phyloP scores from a whole-genome alignment of 1,139 yeast species.

The Blastobotrys malaysiensis region DNA sequence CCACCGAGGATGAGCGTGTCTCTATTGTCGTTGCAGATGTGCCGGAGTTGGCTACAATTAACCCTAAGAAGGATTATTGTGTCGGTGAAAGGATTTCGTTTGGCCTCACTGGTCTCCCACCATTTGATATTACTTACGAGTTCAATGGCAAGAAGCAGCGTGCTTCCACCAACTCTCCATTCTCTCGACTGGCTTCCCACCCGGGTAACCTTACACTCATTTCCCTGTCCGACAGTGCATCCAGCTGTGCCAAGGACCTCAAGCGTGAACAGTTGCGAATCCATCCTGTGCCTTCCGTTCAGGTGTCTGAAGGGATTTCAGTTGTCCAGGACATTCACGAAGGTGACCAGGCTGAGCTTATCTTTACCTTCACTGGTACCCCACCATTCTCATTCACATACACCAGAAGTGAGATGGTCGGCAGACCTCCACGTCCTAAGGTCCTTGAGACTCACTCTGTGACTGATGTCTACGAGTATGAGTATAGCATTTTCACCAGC shows the following conservation, averaged over 20 bases:
- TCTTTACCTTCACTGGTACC: conserved; percentile 49
- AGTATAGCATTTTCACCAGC: conserved; percentile 68
- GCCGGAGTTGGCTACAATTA: conserved; percentile 54
- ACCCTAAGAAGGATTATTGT: conserved; percentile 54
- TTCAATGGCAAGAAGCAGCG: conserved; percentile 60
- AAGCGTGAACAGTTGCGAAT: conserved; percentile 47
- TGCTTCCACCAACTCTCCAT: conserved; percentile 53
- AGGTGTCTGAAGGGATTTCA: conserved; percentile 69
- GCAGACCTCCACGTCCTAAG: conserved; percentile 36
- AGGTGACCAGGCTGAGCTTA: conserved; percentile 50
- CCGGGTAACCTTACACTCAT: conserved; percentile 71
- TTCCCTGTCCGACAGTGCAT: conserved; percentile 70
- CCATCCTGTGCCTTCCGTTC: conserved; percentile 88
- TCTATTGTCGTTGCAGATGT: conserved; percentile 64
- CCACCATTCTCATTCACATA: conserved; percentile 50
- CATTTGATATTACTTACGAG: conserved; percentile 66
- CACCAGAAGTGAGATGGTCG: conserved; percentile 45
- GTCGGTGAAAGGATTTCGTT: conserved; percentile 88
- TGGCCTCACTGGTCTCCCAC: conserved; percentile 71
- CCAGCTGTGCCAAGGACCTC: conserved; percentile 64
- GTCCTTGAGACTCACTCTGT: conserved; percentile 76
- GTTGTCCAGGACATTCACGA: conserved; percentile 81
- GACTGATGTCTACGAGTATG: conserved; percentile 60
- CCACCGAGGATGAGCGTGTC: conserved; percentile 30
- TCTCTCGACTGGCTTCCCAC: conserved; percentile 69